Evolutionary conservation across 1,139 yeast species (phyloP).

Genomic region (Meyerozyma elateridarum): DNA sequence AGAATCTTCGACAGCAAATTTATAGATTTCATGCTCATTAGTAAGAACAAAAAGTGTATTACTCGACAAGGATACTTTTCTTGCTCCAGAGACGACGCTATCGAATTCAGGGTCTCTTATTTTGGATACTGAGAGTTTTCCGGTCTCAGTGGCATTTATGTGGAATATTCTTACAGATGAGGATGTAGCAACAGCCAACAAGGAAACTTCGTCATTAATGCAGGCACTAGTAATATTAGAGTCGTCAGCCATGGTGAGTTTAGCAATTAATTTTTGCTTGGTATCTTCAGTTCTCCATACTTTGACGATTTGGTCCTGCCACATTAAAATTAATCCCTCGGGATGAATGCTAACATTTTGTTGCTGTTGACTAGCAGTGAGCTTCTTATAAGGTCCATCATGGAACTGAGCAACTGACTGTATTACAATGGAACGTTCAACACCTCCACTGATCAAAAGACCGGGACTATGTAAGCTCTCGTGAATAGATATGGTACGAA

Average conservation of each 20-base stretch:
- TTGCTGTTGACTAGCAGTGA: conserved; percentile 61
- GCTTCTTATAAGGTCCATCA: conserved; percentile 68
- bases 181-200: conserved; percentile 69
- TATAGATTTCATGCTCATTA: conserved; percentile 59
- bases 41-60: conserved; percentile 51
- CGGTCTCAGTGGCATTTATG: conserved; percentile 32
- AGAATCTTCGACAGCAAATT: conserved; percentile 41
- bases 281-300: conserved; percentile 63
- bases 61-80: conserved; percentile 42
- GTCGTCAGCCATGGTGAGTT: conserved; percentile 66
- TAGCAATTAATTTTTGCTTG: conserved; percentile 53
- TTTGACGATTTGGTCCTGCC: conserved; percentile 81
- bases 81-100: conserved; percentile 51
- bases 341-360: conserved; percentile 50
- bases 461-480: conserved; percentile 62
- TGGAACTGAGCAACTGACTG: conserved; percentile 65
- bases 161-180: conserved; percentile 66
- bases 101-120: conserved; percentile 48
- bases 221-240: conserved; percentile 74
- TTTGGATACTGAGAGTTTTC: conserved; percentile 48
- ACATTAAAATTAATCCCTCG: conserved; percentile 52
- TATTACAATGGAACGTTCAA: conserved; percentile 73
- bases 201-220: conserved; percentile 61
- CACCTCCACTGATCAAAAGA: conserved; percentile 82
- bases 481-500: conserved; percentile 70